Conservation (phyloP, 2,329 filamentous ascomycete species). For the Aspergillus spinulosporus region DNA sequence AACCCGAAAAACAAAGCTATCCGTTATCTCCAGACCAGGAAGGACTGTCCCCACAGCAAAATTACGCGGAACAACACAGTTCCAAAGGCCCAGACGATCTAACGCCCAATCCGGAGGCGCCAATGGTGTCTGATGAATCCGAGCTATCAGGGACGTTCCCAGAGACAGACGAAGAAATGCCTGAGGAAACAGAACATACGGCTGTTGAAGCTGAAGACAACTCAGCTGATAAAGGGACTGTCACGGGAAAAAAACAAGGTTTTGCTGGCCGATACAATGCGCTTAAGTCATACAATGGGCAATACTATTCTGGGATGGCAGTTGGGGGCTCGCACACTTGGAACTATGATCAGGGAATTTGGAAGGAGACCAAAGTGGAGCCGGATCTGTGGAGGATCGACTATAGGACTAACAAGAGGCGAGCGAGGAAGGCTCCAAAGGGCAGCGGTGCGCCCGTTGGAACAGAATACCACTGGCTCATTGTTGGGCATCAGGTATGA, state of each 20-base stretch:
- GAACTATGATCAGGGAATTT: conserved; percentile 38
- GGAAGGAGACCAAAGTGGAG: conserved; percentile 40
- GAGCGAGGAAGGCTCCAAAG: conserved; percentile 33
- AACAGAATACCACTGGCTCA: conserved; percentile 38
- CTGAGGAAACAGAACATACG: conserved; percentile 19
- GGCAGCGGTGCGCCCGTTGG: conserved; percentile 38
- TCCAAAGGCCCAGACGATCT: background rate
- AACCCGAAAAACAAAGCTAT: background rate
- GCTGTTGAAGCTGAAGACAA: background rate
- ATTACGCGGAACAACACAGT: background rate
- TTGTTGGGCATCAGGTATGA: conserved; percentile 37
- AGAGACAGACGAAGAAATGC: conserved; percentile 28
- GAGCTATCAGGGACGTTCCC: background rate
- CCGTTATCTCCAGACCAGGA: background rate
- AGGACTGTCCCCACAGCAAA: background rate
- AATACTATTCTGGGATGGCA: conserved; percentile 40
- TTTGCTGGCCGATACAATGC: conserved; percentile 29
- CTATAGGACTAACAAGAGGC: conserved; percentile 34
- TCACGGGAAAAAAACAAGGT: background rate
- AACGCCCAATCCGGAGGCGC: background rate
- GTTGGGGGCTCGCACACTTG: conserved; percentile 41
- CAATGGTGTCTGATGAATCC: background rate
- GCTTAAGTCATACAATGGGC: conserved; percentile 36
- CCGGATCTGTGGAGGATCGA: conserved; percentile 39
- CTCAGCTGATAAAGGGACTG: background rate